Percentiles rank a stretch among this genome's conserved stretches.
Evolutionary conservation across 2,329 filamentous ascomycete genomes (phyloP).

Genomic region (Cladosporium sphaerospermum): DNA sequence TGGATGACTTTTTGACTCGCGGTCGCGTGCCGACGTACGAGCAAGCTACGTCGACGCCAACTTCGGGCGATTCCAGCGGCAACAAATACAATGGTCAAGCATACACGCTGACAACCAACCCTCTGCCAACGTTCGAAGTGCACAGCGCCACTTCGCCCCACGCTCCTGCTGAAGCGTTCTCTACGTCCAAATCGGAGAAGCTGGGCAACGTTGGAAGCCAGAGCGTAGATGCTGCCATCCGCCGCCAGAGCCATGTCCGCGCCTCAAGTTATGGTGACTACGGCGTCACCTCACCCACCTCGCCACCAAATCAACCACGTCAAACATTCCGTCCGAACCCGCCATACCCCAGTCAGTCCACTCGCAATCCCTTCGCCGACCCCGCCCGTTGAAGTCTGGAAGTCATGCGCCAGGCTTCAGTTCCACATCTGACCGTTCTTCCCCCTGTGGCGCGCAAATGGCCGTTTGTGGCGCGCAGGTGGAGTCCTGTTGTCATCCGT

Average conservation of each 20-base stretch:
- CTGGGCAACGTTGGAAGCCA: slow-evolving; percentile 39
- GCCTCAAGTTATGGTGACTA: slow-evolving; percentile 41
- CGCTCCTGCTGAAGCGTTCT: slow-evolving; percentile 24
- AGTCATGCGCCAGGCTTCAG: slow-evolving; percentile 31
- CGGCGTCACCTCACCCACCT: slow-evolving; percentile 37
- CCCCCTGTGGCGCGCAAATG: slow-evolving; percentile 30
- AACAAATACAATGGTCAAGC: slow-evolving; percentile 39
- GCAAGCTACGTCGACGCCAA: slow-evolving; percentile 25
- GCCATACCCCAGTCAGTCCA: slow-evolving; percentile 12
- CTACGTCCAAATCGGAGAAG: slow-evolving; percentile 32
- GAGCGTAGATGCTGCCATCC: slow-evolving; percentile 35
- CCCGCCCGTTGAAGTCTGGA: slow-evolving; percentile 33
- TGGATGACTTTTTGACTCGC: slow-evolving; percentile 16
- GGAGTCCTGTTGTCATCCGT: slow-evolving; percentile 35
- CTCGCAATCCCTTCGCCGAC: slow-evolving; percentile 35
- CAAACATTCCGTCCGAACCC: slow-evolving; percentile 25
- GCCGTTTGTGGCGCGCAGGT: slow-evolving; percentile 29
- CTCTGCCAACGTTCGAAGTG: slow-evolving; percentile 38
- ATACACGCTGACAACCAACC: slow-evolving; percentile 41
- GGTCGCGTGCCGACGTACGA: slow-evolving; percentile 34
- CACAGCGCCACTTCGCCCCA: slow-evolving; percentile 25
- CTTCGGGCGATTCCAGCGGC: slow-evolving; percentile 35
- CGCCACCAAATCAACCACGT: slow-evolving; percentile 26
- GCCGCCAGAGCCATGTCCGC: slow-evolving; percentile 39
- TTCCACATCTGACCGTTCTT: slow-evolving; percentile 40